These are phyloP conservation scores for Xylariaceae sp. DNA, from an alignment of 2,329 filamentous ascomycete species.

Conservation along the genomic window DNA sequence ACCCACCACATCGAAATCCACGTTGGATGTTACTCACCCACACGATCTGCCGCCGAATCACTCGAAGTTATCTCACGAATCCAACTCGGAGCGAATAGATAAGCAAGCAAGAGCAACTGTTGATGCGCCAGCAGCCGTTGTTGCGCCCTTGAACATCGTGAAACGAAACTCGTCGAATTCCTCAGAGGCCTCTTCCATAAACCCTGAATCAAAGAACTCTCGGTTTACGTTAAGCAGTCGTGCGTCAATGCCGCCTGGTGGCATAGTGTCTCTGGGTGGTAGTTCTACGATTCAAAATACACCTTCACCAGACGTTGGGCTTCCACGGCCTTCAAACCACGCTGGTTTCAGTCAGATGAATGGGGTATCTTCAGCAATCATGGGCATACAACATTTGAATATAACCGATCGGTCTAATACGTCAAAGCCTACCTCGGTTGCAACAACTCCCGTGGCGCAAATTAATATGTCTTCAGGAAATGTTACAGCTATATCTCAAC, in stretches of 20 bases:
- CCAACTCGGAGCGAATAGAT: constrained; percentile 1
- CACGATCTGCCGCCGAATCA: not conserved
- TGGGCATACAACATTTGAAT: constrained; percentile 5
- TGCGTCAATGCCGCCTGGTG: not conserved
- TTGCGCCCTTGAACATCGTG: constrained; percentile 23
- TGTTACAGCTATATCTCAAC: not conserved
- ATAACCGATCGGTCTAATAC: not conserved
- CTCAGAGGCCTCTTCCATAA: constrained; percentile 11
- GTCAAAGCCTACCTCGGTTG: not conserved
- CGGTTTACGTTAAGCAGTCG: not conserved
- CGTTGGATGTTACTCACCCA: constrained; percentile 1
- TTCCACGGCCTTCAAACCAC: no score
- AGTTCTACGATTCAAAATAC: no score
- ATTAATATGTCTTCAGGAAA: constrained; percentile 1
- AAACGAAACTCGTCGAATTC: constrained; percentile 20
- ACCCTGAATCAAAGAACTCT: constrained; percentile 1
- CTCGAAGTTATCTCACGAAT: not conserved
- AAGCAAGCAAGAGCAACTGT: constrained; percentile 1
- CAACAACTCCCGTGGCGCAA: not conserved
- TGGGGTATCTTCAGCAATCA: not conserved
- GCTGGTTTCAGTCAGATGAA: not conserved
- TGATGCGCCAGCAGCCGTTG: constrained; percentile 15
- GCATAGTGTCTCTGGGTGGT: constrained; percentile 9
- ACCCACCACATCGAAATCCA: constrained; percentile 4
- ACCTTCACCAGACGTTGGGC: no score